Evolutionary conservation across 164 flowering plant genomes (phyloP).

Genomic region (Sedum album): DNA sequence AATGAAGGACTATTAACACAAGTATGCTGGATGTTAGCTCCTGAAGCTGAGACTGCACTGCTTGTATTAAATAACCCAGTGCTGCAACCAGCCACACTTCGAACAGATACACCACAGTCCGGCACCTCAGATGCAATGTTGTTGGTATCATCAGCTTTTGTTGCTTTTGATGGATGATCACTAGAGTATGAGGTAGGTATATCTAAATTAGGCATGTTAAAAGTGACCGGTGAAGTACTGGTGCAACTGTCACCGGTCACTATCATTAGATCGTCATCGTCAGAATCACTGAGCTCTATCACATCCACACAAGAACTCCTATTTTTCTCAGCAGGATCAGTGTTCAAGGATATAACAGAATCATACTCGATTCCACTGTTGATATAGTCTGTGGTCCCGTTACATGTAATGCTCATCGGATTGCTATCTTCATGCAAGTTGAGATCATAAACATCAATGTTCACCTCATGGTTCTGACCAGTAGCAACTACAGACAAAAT

Average conservation of each 20-base stretch:
- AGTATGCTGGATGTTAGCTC: slow-evolving; percentile 40
- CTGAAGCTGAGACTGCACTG: slow-evolving; percentile 51
- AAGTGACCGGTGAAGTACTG: slow-evolving; percentile 30
- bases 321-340: too few species aligned
- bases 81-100: slow-evolving; percentile 41
- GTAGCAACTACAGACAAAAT: slow-evolving; percentile 51
- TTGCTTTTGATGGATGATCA: slow-evolving; percentile 32
- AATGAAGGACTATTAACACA: slow-evolving; percentile 23
- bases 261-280: slow-evolving; percentile 45
- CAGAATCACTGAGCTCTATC: slow-evolving; percentile 92
- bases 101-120: slow-evolving; percentile 51
- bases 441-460: slow-evolving; percentile 56
- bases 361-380: slow-evolving; percentile 65
- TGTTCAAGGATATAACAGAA: too few species aligned
- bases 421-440: slow-evolving; percentile 63
- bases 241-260: slow-evolving; percentile 31
- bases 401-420: slow-evolving; percentile 82
- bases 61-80: slow-evolving; percentile 74
- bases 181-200: slow-evolving; percentile 46
- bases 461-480: slow-evolving; percentile 55
- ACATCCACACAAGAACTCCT: slow-evolving; percentile 47
- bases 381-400: too few species aligned
- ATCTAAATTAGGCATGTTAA: slow-evolving; percentile 33
- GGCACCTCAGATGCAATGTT: slow-evolving; percentile 60
- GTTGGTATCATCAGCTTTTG: slow-evolving; percentile 23